phyloP scores from a whole-genome alignment of 164 flowering plant genomes.

The Macadamia tetraphylla region DNA sequence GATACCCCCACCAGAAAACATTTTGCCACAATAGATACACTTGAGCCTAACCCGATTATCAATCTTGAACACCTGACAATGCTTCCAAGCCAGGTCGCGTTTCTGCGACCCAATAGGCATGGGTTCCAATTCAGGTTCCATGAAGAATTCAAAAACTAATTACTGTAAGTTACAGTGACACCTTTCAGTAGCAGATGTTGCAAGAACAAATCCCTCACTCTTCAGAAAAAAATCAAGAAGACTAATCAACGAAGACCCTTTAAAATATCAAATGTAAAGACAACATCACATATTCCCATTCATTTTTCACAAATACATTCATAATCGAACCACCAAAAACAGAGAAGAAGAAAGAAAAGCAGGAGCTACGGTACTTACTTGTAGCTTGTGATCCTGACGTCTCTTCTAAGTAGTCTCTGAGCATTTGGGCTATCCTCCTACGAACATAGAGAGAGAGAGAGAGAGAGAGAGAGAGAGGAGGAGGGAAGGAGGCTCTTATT shows the following conservation, averaged over 20 bases:
- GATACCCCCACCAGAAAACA: slow-evolving; percentile 91
- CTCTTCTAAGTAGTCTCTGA: too few species aligned
- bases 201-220: neutral
- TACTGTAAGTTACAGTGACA: neutral
- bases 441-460: neutral
- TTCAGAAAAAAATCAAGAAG: neutral
- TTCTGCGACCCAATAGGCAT: slow-evolving; percentile 63
- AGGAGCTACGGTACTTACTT: slow-evolving; percentile 17
- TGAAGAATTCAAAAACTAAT: slow-evolving; percentile 2
- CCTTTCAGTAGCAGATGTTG: neutral
- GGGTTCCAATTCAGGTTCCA: slow-evolving; percentile 50
- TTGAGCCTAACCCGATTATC: slow-evolving; percentile 64
- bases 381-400: neutral
- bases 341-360: neutral
- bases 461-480: slow-evolving; percentile 2
- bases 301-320: neutral
- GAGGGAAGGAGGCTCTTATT: neutral
- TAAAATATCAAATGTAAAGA: neutral
- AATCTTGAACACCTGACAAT: slow-evolving; percentile 69
- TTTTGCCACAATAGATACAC: slow-evolving; percentile 69
- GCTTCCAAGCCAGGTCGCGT: slow-evolving; percentile 93
- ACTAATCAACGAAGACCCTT: neutral
- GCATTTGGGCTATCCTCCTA: too few species aligned
- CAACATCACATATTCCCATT: neutral
- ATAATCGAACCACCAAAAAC: neutral